Evolutionary conservation across 805 yeast genomes (phyloP), one percentile per base, ranked within the genome.

Genomic region (Kodamaea neixiangensis): DNA sequence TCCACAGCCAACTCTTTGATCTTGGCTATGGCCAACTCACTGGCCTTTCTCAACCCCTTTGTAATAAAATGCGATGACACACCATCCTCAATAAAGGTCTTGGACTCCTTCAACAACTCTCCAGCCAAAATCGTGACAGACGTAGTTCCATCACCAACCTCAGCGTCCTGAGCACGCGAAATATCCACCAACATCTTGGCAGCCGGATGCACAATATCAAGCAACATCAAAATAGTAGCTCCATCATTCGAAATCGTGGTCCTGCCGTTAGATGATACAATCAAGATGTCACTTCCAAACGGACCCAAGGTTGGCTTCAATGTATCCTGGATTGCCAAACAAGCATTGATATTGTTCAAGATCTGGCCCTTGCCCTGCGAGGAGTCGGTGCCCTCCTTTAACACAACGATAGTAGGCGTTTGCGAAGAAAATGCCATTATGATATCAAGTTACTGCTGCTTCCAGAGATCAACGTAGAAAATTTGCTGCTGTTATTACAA

Each of bases 241-340:
- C 99, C 99, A 67, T 94, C 99, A 69, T 94, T 94, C 40, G 99
- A 93, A 58, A 94, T 92, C 18, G 98, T 94, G 44, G 98, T 89
- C 60, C 82, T 85, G 49, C 96, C 96, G 62, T 81, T 83, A 14
- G 86, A 79, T 41, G 85, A 83, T 38, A 93, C 97, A 62, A 94
- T 85, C 65, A 94, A 76, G 57, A 93, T 92, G 71, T 94, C 99
- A 31, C 97, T 89, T 20, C 99, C 99, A 61, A 94, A 79, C 44
- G 99, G 99, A 3, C 99, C 99, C 58, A 94, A 78, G 0, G 99
- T 94, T 47, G 98, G 91, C 60, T 87, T 86, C 63, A 94, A 78
- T 25, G 97, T 90, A 60, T 94, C 99, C 75, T 94, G 98, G 57
- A 94, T 89, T 25, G 99, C 98, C 55, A 93, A 69, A 72, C 99